These are phyloP conservation scores for Calcarisporium arbuscula DNA, from an alignment of 2,329 filamentous ascomycete species.

Conservation along the genomic window DNA sequence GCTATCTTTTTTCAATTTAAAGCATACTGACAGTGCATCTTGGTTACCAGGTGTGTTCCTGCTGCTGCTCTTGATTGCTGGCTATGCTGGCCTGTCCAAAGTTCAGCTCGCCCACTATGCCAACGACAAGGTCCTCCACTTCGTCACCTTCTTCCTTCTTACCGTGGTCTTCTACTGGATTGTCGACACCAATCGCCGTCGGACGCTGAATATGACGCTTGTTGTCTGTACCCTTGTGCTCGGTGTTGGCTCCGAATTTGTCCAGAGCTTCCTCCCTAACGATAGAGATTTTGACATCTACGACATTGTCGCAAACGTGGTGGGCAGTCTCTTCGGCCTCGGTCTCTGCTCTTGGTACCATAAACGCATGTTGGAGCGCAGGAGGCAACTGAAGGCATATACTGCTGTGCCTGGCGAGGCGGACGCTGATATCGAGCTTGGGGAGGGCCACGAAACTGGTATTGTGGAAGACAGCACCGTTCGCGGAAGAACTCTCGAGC, in stretches of 20 bases:
- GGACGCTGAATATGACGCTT: slow-evolving; percentile 77
- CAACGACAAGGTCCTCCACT: slow-evolving; percentile 88
- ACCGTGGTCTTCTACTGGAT: slow-evolving; percentile 95
- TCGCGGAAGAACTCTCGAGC: slow-evolving; percentile 49
- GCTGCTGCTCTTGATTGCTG: slow-evolving; percentile 66
- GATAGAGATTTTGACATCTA: slow-evolving; percentile 67
- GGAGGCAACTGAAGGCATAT: slow-evolving; percentile 68
- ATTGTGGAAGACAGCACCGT: slow-evolving; percentile 39
- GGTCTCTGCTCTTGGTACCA: slow-evolving; percentile 86
- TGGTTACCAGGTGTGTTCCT: slow-evolving; percentile 55
- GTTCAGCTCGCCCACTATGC: slow-evolving; percentile 51
- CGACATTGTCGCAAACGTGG: slow-evolving; percentile 81
- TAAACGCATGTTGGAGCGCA: slow-evolving; percentile 87
- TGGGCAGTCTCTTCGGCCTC: slow-evolving; percentile 67
- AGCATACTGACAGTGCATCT: slow-evolving; percentile 10
- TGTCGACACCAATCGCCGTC: slow-evolving; percentile 80
- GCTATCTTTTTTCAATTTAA: too few relatives aligned
- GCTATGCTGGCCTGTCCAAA: slow-evolving; percentile 71
- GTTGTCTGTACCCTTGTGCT: slow-evolving; percentile 68
- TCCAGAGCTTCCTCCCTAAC: slow-evolving; percentile 70
- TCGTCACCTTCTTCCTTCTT: slow-evolving; percentile 82
- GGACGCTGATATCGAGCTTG: slow-evolving; percentile 70
- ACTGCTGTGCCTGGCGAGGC: slow-evolving; percentile 59
- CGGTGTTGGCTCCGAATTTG: slow-evolving; percentile 67
- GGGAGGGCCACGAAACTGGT: slow-evolving; percentile 63